A percentile compares a stretch with the other conserved stretches of the same genome.
These are phyloP conservation scores for Inga oerstediana DNA, from an alignment of 306 rosid species.

Conservation along the genomic window DNA sequence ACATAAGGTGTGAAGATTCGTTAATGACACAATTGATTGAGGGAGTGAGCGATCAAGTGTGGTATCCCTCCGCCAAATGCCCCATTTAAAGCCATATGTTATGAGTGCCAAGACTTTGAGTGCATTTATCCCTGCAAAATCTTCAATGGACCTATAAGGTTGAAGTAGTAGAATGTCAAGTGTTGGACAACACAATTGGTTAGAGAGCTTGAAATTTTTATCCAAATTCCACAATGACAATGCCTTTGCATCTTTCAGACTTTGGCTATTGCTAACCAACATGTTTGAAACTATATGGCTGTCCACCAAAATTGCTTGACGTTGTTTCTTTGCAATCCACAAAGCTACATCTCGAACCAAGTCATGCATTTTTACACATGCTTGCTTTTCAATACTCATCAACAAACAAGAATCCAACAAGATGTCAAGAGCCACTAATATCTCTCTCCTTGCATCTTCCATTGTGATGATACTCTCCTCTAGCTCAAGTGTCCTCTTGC, in stretches of 20 bases:
- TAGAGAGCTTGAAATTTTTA: neutral
- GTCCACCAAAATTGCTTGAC: neutral
- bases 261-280: neutral
- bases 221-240: neutral
- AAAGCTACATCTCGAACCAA: constrained; percentile 1
- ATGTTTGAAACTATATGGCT: neutral
- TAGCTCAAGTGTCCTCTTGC: fast-evolving
- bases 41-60: neutral
- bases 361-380: neutral
- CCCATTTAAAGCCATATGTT: neutral
- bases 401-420: constrained; percentile 10
- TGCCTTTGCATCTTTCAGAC: neutral
- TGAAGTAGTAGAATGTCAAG: neutral
- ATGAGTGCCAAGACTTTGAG: neutral
- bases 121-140: neutral
- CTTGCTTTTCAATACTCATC: fast-evolving
- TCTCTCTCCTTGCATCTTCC: neutral
- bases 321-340: neutral
- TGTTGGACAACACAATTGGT: neutral
- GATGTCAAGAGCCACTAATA: neutral
- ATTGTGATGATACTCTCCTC: neutral
- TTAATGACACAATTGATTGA: neutral
- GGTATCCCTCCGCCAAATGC: neutral
- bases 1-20: neutral
- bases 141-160: neutral